These are phyloP conservation scores for Filobasidium wieringae DNA, from an alignment of 768 basidiomycete genomes.

Conservation along the genomic window DNA sequence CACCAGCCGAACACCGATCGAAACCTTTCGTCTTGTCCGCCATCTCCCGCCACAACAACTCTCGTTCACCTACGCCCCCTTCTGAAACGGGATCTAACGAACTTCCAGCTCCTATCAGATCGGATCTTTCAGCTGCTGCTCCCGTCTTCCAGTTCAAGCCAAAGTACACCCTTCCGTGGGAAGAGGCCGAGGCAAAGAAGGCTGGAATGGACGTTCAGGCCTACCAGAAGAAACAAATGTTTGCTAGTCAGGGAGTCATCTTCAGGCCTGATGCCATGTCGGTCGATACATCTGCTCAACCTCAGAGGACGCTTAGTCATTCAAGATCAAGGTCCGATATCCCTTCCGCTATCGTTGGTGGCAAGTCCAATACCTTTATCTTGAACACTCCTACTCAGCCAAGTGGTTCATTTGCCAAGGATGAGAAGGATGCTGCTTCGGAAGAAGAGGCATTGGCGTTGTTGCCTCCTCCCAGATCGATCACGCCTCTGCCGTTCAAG, in stretches of 20 bases:
- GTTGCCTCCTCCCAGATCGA: background rate
- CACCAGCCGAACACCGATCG: no score
- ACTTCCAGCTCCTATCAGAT: background rate
- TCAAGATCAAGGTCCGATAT: background rate
- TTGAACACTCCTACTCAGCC: background rate
- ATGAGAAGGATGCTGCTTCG: background rate
- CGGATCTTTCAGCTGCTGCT: background rate
- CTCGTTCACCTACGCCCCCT: background rate
- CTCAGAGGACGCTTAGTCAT: background rate
- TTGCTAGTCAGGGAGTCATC: background rate
- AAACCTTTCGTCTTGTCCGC: background rate
- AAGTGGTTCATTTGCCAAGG: background rate
- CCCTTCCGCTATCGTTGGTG: background rate
- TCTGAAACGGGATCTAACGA: background rate
- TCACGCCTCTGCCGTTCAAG: slow-evolving; percentile 1
- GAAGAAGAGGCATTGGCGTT: background rate
- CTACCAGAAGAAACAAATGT: slow-evolving; percentile 1
- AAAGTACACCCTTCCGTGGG: background rate
- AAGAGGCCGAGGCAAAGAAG: background rate
- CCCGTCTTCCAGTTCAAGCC: background rate
- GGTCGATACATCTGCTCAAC: background rate
- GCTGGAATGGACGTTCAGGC: background rate
- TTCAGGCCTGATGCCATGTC: background rate
- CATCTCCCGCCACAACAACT: background rate
- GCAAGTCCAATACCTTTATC: background rate